Conservation (phyloP, 2,329 filamentous ascomycete species). For the Colletotrichum chrysophilum region DNA sequence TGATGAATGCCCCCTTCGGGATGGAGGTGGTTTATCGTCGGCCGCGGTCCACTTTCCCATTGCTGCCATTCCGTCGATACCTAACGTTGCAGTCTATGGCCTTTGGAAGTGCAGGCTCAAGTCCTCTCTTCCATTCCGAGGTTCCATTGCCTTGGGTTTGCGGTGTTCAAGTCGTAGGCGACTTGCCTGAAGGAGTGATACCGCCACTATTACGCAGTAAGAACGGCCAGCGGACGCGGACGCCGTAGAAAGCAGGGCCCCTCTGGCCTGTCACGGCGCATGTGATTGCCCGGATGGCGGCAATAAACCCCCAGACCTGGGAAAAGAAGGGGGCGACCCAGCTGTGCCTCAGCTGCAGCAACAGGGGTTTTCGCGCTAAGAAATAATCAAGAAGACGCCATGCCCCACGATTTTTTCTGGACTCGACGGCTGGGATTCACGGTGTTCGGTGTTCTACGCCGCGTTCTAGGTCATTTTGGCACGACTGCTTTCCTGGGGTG, state of each 20-base stretch:
- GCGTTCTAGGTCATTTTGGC: background rate
- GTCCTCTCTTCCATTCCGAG: background rate
- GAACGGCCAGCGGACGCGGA: background rate
- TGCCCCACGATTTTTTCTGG: constrained; percentile 23
- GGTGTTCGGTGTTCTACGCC: background rate
- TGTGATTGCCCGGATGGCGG: constrained; percentile 27
- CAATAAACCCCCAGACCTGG: constrained; percentile 1
- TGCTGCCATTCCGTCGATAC: background rate
- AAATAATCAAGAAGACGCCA: constrained; percentile 25
- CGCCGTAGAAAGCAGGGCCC: constrained; percentile 10
- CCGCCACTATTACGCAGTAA: background rate
- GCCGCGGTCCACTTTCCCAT: background rate
- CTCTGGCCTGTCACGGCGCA: constrained; percentile 16
- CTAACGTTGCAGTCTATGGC: background rate
- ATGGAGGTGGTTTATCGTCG: background rate
- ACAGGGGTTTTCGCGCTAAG: constrained; percentile 19
- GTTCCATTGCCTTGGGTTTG: background rate
- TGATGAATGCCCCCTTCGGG: background rate
- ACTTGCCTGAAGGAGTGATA: constrained; percentile 1
- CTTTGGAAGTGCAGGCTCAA: background rate
- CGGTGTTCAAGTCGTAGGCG: background rate
- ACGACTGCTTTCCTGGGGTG: background rate
- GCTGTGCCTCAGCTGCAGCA: constrained; percentile 5
- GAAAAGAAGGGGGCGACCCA: background rate
- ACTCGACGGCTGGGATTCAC: background rate